These are phyloP conservation scores for Tuctoria greenei DNA, from an alignment of 176 grass and related monocot genomes.

Conservation along the genomic window DNA sequence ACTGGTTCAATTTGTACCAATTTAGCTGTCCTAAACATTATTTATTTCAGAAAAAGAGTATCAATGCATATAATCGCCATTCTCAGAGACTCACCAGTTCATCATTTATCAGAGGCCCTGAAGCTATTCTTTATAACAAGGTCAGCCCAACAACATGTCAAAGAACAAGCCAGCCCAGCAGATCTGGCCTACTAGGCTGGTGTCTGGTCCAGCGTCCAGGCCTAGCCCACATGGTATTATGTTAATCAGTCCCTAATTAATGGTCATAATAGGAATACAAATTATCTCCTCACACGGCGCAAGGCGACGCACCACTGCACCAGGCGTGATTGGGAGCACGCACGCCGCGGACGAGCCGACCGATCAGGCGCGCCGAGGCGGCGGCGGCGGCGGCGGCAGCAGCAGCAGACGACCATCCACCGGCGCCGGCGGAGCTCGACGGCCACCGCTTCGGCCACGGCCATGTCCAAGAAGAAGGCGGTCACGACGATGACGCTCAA, in stretches of 20 bases:
- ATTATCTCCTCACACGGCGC: not conserved
- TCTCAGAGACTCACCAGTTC: too few species aligned
- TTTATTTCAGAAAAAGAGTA: too few species aligned
- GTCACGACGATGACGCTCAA: conserved; percentile 87
- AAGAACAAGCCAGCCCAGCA: not conserved
- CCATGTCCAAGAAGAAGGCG: conserved; percentile 97
- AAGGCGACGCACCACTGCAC: not conserved
- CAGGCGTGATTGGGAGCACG: not conserved
- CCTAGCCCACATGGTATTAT: not conserved
- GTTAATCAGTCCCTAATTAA: not conserved
- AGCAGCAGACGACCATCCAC: not conserved
- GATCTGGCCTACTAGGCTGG: not conserved
- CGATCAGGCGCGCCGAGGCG: conserved; percentile 27
- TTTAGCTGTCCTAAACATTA: too few species aligned
- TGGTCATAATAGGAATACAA: not conserved
- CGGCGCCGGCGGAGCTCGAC: conserved; percentile 33
- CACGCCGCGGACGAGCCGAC: not conserved
- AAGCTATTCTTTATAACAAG: too few species aligned
- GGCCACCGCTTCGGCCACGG: conserved; percentile 8
- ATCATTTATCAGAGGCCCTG: too few species aligned
- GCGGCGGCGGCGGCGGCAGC: too few species aligned
- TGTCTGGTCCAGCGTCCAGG: not conserved
- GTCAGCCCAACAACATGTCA: too few species aligned
- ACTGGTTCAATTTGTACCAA: too few species aligned
- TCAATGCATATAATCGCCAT: too few species aligned